Evolutionary conservation across 371 early-diverging fungal genomes (phyloP).

Genomic region (Mucor piriformis): DNA sequence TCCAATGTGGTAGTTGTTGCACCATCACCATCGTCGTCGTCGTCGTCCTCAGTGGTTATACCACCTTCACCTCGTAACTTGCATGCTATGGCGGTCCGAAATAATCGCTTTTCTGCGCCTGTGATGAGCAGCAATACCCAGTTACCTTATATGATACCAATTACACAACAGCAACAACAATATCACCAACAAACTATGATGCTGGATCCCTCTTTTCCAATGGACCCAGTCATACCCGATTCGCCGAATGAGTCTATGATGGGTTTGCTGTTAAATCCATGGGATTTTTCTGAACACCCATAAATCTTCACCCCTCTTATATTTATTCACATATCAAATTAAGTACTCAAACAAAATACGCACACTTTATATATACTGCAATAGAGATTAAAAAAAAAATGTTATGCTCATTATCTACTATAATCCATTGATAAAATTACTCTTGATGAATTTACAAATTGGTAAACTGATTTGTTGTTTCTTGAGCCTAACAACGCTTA

Average conservation of each 20-base stretch:
- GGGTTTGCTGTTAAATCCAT: conserved; percentile 36
- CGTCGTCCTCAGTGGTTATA: background rate
- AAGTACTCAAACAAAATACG: too few relatives aligned
- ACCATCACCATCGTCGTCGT: background rate
- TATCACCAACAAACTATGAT: conserved; percentile 20
- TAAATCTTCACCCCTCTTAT: background rate
- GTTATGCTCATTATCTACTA: too few relatives aligned
- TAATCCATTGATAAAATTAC: too few relatives aligned
- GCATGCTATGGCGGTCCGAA: conserved; percentile 25
- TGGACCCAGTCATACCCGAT: conserved; percentile 41
- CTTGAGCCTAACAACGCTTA: too few relatives aligned
- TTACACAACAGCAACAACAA: conserved; percentile 24
- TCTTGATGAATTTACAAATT: too few relatives aligned
- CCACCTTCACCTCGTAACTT: conserved; percentile 20
- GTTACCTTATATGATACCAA: conserved; percentile 27
- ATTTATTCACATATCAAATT: too few relatives aligned
- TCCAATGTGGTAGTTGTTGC: background rate
- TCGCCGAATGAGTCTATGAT: conserved; percentile 45
- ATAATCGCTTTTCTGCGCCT: conserved; percentile 25
- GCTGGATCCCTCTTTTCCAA: conserved; percentile 36
- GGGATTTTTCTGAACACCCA: conserved; percentile 7
- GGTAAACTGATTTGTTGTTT: too few relatives aligned
- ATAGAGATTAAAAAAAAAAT: too few relatives aligned
- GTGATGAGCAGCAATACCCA: conserved; percentile 23
- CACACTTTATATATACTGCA: too few relatives aligned